These are phyloP conservation scores for Shiraia sp. DNA, from an alignment of 2,329 filamentous ascomycete species.

Conservation along the genomic window DNA sequence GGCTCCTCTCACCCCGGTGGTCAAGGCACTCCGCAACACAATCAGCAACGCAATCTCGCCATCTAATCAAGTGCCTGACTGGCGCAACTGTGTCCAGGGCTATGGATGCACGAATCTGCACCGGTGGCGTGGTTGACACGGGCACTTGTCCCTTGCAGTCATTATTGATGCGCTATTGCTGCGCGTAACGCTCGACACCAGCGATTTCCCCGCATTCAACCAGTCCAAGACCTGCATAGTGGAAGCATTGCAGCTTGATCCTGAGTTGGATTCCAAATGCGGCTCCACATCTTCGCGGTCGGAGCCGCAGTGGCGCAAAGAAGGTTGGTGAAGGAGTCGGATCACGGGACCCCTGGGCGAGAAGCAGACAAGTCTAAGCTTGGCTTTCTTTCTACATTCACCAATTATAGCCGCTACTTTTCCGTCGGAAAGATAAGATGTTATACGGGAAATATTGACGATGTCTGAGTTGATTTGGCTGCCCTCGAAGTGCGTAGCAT, in stretches of 20 bases:
- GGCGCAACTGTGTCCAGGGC: not conserved
- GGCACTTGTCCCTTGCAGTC: no score
- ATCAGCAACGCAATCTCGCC: not conserved
- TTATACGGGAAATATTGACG: not conserved
- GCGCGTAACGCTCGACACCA: no score
- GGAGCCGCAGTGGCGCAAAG: no score
- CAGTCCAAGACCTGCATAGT: no score
- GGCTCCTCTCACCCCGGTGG: not conserved
- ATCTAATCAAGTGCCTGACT: not conserved
- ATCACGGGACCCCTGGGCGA: slow-evolving; percentile 1
- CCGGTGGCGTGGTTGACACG: no score
- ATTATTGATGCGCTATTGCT: no score
- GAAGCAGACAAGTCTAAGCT: not conserved
- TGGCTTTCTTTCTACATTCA: not conserved
- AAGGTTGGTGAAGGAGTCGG: not conserved
- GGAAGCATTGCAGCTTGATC: no score
- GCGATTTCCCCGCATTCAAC: no score
- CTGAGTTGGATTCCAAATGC: no score
- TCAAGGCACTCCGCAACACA: slow-evolving; percentile 2
- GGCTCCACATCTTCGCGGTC: no score
- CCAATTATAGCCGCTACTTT: not conserved
- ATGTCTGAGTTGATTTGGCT: no score
- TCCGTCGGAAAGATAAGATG: slow-evolving; percentile 1
- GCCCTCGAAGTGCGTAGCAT: no score
- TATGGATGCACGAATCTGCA: not conserved